Evolutionary conservation across 805 yeast genomes (phyloP).

Genomic region (Saccharomycopsis sp.): DNA sequence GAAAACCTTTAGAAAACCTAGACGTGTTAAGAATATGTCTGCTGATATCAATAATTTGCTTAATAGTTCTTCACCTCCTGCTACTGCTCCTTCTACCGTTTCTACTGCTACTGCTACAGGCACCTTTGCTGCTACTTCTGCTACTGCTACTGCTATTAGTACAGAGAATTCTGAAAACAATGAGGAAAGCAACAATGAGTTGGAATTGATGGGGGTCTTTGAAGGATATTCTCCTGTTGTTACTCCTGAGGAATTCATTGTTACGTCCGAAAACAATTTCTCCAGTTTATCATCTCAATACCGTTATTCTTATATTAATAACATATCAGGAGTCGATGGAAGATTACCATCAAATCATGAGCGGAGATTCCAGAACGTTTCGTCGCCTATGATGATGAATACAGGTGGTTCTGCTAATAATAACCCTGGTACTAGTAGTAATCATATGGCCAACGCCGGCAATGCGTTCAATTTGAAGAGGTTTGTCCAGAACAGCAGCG

Average conservation of each 20-base stretch:
- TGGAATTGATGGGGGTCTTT: slow-evolving; percentile 19
- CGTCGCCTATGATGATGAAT: background rate
- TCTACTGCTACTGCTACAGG: background rate
- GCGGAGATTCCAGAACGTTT: background rate
- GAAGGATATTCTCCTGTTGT: slow-evolving; percentile 31
- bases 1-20: background rate
- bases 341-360: background rate
- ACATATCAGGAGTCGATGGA: background rate
- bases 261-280: slow-evolving; percentile 27
- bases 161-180: background rate
- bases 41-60: background rate
- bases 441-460: slow-evolving; percentile 9
- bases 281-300: slow-evolving; percentile 7
- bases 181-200: slow-evolving; percentile 3
- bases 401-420: slow-evolving; percentile 15
- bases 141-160: background rate
- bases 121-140: background rate
- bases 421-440: slow-evolving; percentile 21
- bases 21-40: background rate
- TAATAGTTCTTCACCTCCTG: too few species aligned
- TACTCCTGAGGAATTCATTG: slow-evolving; percentile 29
- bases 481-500: slow-evolving; percentile 1
- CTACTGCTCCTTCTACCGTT: too few species aligned
- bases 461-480: slow-evolving; percentile 4
- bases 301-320: background rate